Percentiles rank a stretch among this genome's conserved stretches.
These are phyloP conservation scores for Entomophthora muscae DNA, from an alignment of 371 early-diverging fungal species.

Conservation along the genomic window DNA sequence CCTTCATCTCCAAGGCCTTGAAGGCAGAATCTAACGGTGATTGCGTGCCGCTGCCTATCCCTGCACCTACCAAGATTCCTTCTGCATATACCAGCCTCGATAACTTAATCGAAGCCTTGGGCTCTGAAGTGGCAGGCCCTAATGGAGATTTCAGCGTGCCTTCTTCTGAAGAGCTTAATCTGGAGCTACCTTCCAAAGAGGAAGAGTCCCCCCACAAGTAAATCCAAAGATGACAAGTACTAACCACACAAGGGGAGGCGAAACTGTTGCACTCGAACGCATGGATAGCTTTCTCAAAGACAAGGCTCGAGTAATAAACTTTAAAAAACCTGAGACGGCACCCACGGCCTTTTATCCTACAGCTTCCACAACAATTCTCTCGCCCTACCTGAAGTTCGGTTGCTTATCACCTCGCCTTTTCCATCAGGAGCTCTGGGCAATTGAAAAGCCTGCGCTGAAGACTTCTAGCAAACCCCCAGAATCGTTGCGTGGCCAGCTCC, in stretches of 20 bases:
- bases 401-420: background rate
- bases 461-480: background rate
- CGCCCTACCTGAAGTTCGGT: background rate
- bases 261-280: background rate
- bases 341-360: background rate
- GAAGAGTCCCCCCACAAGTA: background rate
- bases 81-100: background rate
- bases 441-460: background rate
- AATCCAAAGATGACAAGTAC: too few species aligned
- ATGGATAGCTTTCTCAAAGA: background rate
- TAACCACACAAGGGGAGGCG: background rate
- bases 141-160: background rate
- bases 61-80: background rate
- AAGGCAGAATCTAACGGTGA: background rate
- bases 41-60: background rate
- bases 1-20: background rate
- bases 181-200: background rate
- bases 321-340: background rate
- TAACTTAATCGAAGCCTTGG: background rate
- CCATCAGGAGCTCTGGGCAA: background rate
- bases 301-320: background rate
- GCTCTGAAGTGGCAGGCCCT: background rate
- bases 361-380: background rate
- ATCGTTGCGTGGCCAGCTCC: background rate
- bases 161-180: background rate